Percentiles rank a stretch among this genome's conserved stretches.
These are phyloP conservation scores for Cymbomonas tetramitiformis DNA, from an alignment of 139 green algal species.

Conservation along the genomic window DNA sequence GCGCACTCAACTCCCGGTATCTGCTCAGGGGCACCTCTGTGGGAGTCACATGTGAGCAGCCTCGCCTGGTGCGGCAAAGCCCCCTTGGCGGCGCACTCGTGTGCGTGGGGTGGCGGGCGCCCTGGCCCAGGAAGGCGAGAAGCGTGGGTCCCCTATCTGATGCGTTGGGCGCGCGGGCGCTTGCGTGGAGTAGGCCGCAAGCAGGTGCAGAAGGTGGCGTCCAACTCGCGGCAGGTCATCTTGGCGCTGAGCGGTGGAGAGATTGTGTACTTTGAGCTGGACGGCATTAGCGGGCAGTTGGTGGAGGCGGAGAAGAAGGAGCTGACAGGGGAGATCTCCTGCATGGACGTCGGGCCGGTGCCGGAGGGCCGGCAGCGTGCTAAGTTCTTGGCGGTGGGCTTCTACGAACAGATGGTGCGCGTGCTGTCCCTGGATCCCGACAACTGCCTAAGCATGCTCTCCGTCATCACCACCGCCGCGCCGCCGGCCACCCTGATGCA, in stretches of 20 bases:
- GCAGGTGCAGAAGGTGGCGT: slow-evolving; percentile 28
- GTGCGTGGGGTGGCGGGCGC: too few relatives aligned
- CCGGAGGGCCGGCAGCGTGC: slow-evolving; percentile 53
- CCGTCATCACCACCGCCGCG: slow-evolving; percentile 34
- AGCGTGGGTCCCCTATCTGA: too few relatives aligned
- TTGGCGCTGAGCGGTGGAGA: slow-evolving; percentile 73
- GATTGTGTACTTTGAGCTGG: slow-evolving; percentile 92
- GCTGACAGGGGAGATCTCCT: slow-evolving; percentile 72
- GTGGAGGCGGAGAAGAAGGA: slow-evolving; percentile 82
- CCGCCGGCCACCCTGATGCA: slow-evolving; percentile 29
- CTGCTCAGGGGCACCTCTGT: too few relatives aligned
- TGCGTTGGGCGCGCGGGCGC: too few relatives aligned
- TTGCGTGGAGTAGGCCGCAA: too few relatives aligned
- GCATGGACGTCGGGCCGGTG: slow-evolving; percentile 65
- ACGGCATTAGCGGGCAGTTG: slow-evolving; percentile 55
- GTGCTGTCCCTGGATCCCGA: slow-evolving; percentile 75
- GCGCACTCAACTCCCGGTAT: too few relatives aligned
- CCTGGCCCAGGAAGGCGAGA: too few relatives aligned
- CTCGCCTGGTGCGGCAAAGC: too few relatives aligned
- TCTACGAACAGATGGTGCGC: slow-evolving; percentile 68
- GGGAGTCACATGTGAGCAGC: too few relatives aligned
- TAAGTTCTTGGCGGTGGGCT: slow-evolving; percentile 73
- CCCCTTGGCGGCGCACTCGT: too few relatives aligned
- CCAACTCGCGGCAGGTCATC: slow-evolving; percentile 35
- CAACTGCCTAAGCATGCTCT: slow-evolving; percentile 50